Conservation (phyloP, 352 stramenopile species). For the Phytophthora quininea region DNA sequence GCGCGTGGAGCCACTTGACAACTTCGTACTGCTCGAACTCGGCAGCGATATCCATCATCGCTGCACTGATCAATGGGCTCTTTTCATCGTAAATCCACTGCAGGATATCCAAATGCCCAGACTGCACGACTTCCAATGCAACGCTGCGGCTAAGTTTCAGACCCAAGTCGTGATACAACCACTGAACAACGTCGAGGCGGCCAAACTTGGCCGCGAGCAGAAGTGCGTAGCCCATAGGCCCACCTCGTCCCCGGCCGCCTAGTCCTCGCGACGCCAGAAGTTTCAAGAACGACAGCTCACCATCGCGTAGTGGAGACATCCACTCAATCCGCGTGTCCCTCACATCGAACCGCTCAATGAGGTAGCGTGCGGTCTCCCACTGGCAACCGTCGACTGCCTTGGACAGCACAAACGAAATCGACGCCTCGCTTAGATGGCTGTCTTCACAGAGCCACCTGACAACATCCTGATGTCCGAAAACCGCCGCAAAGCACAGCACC, state of each 20-base stretch:
- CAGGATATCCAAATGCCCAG: constrained; percentile 13
- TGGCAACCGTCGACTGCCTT: constrained; percentile 8
- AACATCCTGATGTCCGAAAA: constrained; percentile 12
- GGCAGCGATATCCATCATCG: constrained; percentile 6
- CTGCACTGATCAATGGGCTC: background rate
- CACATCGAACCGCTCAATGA: constrained; percentile 20
- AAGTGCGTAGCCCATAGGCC: too few relatives aligned
- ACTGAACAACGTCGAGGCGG: constrained; percentile 26
- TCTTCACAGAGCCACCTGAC: constrained; percentile 23
- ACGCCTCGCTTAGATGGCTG: constrained; percentile 7
- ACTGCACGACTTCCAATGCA: constrained; percentile 7
- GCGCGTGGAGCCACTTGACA: constrained; percentile 20
- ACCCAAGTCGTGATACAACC: constrained; percentile 11
- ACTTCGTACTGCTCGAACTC: constrained; percentile 9
- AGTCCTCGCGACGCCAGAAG: constrained; percentile 14
- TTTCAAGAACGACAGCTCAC: constrained; percentile 20
- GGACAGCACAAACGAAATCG: too few relatives aligned
- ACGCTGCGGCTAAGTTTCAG: background rate
- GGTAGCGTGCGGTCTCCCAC: constrained; percentile 20
- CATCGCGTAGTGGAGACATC: constrained; percentile 13
- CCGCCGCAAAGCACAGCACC: constrained; percentile 16
- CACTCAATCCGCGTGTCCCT: background rate
- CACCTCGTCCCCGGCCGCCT: background rate
- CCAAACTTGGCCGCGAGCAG: constrained; percentile 11
- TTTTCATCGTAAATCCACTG: constrained; percentile 19